Base-by-base conservation (phyloP, 208 protist genomes). In the Tetramitus jugosus region DNA sequence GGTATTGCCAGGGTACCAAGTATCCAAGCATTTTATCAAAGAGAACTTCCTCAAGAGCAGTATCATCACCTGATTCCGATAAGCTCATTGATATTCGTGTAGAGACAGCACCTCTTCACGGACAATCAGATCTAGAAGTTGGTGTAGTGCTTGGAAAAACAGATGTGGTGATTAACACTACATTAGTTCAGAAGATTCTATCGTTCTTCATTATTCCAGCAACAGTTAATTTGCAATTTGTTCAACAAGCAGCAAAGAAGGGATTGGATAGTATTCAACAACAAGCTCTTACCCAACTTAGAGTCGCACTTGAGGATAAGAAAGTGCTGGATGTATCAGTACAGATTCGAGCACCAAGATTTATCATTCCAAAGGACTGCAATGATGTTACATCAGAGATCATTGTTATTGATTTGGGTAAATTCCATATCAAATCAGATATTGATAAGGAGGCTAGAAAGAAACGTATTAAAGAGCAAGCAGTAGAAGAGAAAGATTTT, bases 401-500 rank as follows among this genome's bases (percentile, higher is more conserved):
- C 39, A 20, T 74, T 26, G 10, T 74, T 7, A 29, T 74, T 20
- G 67, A 74, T 23, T 53, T 74, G n/a, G 67, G 67, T 53, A 52
- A 53, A 37, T 37, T 74, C 0, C 14, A 53, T 26, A 29, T 74
- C 42, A 45, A 53, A n/a, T 53, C 42, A 39, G 67, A 74, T 35
- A 53, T 74, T 35, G 42, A 74, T 53, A 74, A 53, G 8, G 37
- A 53, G 23, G 40, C 46, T 39, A 29, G 67, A 74, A 10, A 3
- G 26, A 74, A 43, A 37, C 46, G 67, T 53, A 74, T 74, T 53
- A 49, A 53, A 3, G 39, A 53, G 6, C 10, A 74, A 53, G 53
- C 23, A 8, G 29, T 53, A 39, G 42, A 33, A 53, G 67, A 74
- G 23, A 53, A 53, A 13, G 67, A 74, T 35, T 74, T 39, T 74